Percentiles rank a stretch among this genome's conserved stretches.
Conservation (phyloP, 2,329 filamentous ascomycete genomes). For the Phialophora macrospora region DNA sequence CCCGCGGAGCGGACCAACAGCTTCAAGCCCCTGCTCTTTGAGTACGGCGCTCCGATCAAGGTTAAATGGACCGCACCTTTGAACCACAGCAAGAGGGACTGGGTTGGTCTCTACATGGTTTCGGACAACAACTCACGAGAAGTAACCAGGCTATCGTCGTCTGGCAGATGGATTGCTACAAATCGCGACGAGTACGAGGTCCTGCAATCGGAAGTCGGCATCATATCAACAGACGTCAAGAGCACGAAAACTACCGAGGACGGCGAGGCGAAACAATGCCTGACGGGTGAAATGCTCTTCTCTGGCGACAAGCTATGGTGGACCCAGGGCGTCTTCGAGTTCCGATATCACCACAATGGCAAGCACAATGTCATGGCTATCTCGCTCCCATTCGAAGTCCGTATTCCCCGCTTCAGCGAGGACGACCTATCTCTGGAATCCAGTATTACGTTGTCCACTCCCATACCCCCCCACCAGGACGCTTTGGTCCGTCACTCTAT, state of each 20-base stretch:
- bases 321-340: conserved; percentile 95
- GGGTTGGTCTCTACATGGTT: conserved; percentile 95
- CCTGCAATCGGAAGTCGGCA: conserved; percentile 73
- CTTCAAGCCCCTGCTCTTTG: conserved; percentile 76
- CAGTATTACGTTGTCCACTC: conserved; percentile 26
- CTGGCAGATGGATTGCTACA: conserved; percentile 87
- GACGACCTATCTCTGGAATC: conserved; percentile 60
- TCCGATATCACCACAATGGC: conserved; percentile 93
- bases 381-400: conserved; percentile 89
- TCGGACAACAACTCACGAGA: conserved; percentile 89
- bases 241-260: conserved; percentile 49
- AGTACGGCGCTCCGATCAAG: conserved; percentile 87
- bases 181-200: conserved; percentile 77
- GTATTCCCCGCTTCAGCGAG: conserved; percentile 79
- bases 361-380: conserved; percentile 93
- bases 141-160: conserved; percentile 78
- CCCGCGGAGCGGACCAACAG: conserved; percentile 63
- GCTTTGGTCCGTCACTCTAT: conserved; percentile 70
- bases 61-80: conserved; percentile 89
- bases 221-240: conserved; percentile 70
- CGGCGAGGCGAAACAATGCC: conserved; percentile 58
- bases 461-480: conserved; percentile 53
- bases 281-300: conserved; percentile 83
- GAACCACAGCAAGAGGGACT: conserved; percentile 88
- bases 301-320: conserved; percentile 94